Evolutionary conservation across 2,329 filamentous ascomycete genomes (phyloP).

Genomic region (Coleophoma crateriformis): DNA sequence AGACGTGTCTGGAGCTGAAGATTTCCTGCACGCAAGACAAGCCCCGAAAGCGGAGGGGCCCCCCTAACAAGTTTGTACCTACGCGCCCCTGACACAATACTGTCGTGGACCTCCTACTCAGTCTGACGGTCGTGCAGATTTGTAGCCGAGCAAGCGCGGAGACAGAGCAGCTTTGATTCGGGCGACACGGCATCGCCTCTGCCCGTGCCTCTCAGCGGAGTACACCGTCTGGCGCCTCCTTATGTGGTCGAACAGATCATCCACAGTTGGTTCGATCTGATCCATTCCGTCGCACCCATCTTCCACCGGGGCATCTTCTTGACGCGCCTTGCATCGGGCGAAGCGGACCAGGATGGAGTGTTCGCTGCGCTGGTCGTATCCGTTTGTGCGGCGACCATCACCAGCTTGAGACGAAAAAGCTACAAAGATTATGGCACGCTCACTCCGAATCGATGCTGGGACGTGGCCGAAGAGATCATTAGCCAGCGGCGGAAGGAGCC

Average conservation of each 20-base stretch:
- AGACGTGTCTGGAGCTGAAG: slow-evolving; percentile 18
- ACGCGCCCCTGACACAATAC: too few species aligned
- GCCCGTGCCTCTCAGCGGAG: too few species aligned
- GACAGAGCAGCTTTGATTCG: background rate
- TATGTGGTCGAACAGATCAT: slow-evolving; percentile 17
- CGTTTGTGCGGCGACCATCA: slow-evolving; percentile 29
- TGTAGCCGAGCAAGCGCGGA: background rate
- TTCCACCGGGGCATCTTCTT: slow-evolving; percentile 21
- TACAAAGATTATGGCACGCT: slow-evolving; percentile 16
- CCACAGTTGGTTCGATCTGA: slow-evolving; percentile 29
- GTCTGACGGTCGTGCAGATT: too few species aligned
- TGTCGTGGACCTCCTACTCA: too few species aligned
- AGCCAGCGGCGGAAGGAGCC: background rate
- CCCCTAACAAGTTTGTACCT: slow-evolving; percentile 16
- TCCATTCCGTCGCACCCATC: slow-evolving; percentile 29
- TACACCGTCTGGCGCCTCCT: slow-evolving; percentile 4
- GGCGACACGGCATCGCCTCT: too few species aligned
- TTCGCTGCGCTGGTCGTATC: slow-evolving; percentile 30
- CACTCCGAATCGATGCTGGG: slow-evolving; percentile 23
- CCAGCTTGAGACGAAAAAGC: slow-evolving; percentile 22
- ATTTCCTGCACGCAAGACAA: slow-evolving; percentile 22
- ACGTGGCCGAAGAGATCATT: background rate
- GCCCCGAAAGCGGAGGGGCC: slow-evolving; percentile 22
- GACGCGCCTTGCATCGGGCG: slow-evolving; percentile 10
- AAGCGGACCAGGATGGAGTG: slow-evolving; percentile 18